phyloP scores from a whole-genome alignment of 768 basidiomycete genomes.

The Phaffia tasmanica region DNA sequence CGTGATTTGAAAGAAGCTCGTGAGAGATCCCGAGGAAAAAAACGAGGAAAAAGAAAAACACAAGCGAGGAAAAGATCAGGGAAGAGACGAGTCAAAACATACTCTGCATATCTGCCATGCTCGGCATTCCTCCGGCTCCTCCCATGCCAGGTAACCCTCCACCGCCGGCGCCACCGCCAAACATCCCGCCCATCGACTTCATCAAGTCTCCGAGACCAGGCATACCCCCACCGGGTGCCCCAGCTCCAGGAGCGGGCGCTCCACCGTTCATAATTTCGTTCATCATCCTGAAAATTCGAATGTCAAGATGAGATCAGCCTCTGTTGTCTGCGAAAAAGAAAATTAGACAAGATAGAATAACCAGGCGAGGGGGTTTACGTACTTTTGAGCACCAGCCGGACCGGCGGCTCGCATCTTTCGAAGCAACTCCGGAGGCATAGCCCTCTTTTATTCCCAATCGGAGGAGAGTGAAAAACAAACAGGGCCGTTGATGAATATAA shows the following conservation, averaged over 20 bases:
- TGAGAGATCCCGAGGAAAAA: slow-evolving; percentile 26
- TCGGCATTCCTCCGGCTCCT: slow-evolving; percentile 60
- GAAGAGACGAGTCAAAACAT: slow-evolving; percentile 32
- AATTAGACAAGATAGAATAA: background rate
- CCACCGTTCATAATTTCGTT: slow-evolving; percentile 18
- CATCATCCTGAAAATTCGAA: background rate
- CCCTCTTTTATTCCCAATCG: slow-evolving; percentile 46
- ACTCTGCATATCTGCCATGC: slow-evolving; percentile 94
- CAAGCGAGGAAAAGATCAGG: slow-evolving; percentile 27
- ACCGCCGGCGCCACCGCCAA: slow-evolving; percentile 28
- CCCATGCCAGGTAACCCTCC: slow-evolving; percentile 46
- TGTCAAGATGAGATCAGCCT: background rate
- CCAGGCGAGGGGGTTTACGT: slow-evolving; percentile 7
- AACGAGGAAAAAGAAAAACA: slow-evolving; percentile 4
- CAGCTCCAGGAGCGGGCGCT: slow-evolving; percentile 2
- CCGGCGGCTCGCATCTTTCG: slow-evolving; percentile 64
- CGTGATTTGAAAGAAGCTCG: slow-evolving; percentile 23
- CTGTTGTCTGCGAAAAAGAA: background rate
- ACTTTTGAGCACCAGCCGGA: slow-evolving; percentile 53
- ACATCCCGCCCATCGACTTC: slow-evolving; percentile 45
- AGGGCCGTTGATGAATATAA: background rate
- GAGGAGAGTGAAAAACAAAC: slow-evolving; percentile 11
- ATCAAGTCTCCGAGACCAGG: slow-evolving; percentile 47
- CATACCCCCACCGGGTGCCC: background rate
- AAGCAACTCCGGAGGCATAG: slow-evolving; percentile 86